phyloP scores from a whole-genome alignment of 2,329 filamentous ascomycete species.

The Pseudogymnoascus sp. region DNA sequence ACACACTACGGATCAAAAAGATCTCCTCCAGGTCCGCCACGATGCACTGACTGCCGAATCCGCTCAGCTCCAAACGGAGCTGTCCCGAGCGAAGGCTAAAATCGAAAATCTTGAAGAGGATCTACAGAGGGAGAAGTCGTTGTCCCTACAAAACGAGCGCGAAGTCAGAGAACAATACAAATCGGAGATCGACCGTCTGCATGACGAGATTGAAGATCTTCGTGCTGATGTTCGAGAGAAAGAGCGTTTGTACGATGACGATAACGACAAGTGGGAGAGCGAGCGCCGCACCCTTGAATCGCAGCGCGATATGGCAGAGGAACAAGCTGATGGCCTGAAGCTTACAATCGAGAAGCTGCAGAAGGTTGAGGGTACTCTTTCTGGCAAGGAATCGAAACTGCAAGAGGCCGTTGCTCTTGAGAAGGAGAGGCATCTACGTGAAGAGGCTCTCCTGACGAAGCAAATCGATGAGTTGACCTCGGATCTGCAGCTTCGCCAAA shows the following conservation, averaged over 20 bases:
- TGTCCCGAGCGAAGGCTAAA: constrained; percentile 37
- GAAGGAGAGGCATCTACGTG: constrained; percentile 59
- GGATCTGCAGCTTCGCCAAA: constrained; percentile 58
- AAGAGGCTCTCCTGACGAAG: constrained; percentile 60
- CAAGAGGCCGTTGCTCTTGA: constrained; percentile 63
- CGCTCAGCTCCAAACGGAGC: constrained; percentile 54
- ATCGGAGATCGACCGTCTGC: constrained; percentile 44
- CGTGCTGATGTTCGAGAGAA: constrained; percentile 57
- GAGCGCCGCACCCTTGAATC: constrained; percentile 56
- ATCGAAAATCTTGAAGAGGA: constrained; percentile 40
- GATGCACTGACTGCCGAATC: constrained; percentile 60
- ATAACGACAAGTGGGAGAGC: constrained; percentile 64
- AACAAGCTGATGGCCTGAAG: constrained; percentile 58
- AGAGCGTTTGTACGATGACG: constrained; percentile 60
- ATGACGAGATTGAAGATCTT: constrained; percentile 41
- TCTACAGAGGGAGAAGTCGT: constrained; percentile 34
- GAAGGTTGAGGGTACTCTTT: constrained; percentile 56
- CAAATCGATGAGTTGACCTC: constrained; percentile 68
- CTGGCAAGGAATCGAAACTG: constrained; percentile 57
- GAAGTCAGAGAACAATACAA: constrained; percentile 47
- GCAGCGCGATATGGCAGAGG: constrained; percentile 57
- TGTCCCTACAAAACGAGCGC: constrained; percentile 45
- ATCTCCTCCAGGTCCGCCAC: constrained; percentile 59
- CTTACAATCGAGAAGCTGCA: constrained; percentile 62
- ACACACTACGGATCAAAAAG: constrained; percentile 54